These are phyloP conservation scores for Vittaforma corneae DNA, from an alignment of 371 early-diverging fungal genomes.

Conservation along the genomic window DNA sequence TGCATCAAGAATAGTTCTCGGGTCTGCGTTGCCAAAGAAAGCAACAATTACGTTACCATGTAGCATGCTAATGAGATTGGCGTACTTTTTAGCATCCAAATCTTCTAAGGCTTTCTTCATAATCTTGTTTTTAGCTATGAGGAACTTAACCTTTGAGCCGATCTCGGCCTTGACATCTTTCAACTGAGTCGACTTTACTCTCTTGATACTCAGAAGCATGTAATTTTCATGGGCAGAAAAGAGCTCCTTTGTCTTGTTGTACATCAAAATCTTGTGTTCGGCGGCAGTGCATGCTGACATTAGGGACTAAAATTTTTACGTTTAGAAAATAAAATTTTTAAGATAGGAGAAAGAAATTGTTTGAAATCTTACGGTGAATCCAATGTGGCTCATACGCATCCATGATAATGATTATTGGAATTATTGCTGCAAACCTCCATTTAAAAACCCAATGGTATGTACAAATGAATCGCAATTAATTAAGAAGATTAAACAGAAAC, in stretches of 20 bases:
- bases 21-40: conserved; percentile 81
- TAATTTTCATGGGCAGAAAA: conserved; percentile 59
- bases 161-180: conserved; percentile 84
- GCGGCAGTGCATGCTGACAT: conserved; percentile 20
- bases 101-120: conserved; percentile 83
- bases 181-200: conserved; percentile 98
- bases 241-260: conserved; percentile 44
- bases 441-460: background rate
- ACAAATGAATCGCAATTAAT: no score
- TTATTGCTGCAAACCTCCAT: background rate
- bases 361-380: background rate
- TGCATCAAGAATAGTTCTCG: conserved; percentile 79
- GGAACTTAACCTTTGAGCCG: conserved; percentile 76
- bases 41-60: conserved; percentile 92
- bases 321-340: no score
- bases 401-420: background rate
- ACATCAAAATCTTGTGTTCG: conserved; percentile 46
- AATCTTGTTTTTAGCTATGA: conserved; percentile 99
- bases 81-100: conserved; percentile 70
- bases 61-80: conserved; percentile 65
- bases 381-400: background rate
- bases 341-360: no score
- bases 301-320: conserved; percentile 15
- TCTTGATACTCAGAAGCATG: conserved; percentile 95
- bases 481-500: no score